Base-by-base conservation (phyloP, 2,329 filamentous ascomycete species). In the Penicillium sp. region DNA sequence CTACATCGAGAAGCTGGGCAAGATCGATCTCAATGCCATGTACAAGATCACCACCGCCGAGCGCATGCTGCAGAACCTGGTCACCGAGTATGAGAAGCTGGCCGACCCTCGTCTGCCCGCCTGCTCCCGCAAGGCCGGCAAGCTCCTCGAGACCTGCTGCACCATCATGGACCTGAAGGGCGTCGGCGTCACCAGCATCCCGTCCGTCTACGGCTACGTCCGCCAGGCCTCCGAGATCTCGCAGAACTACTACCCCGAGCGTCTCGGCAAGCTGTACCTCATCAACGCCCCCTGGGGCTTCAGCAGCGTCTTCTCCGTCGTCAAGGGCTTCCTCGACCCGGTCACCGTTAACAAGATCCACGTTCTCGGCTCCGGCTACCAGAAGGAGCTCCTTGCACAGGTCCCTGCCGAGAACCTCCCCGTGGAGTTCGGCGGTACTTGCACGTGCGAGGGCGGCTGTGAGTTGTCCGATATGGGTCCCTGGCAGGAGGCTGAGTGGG, bases 251-350 rank as follows among this genome's bases (percentile, higher is more conserved):
- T 99, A 99, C 82, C 95, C 95, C 7, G 95, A 99, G 84, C 91
- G 95, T 60, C 84, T 99, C 60, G 95, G 95, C 73, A 93, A 92
- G 80, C 85, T 99, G 75, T 99, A 96, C 84, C 82, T 99, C 70
- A 97, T 99, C 87, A 99, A 99, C 80, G 91, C 94, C 3, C 92
- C 92, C 20, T 98, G 93, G 93, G 93, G 93, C 28, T 98, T 98
- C 84, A 89, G 89, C 63, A 85, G 85, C 68, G 90, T 92, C 64
- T 99, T 95, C 85, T 84, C 81, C 74, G 84, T 96, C 59, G 86
- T 98, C 78, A 97, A 96, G 85, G 88, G 88, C 67, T 98, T 95
- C 87, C 85, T 99, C 71, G 95, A 99, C 80, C 95, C 95, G 54
- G 92, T 99, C 72, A 99, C 95, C 50, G 93, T 96, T 62, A 84